A percentile compares a stretch with the other conserved stretches of the same genome.
These are phyloP conservation scores for Atalantia buxifolia DNA, from an alignment of 345 rosid species.

Conservation along the genomic window DNA sequence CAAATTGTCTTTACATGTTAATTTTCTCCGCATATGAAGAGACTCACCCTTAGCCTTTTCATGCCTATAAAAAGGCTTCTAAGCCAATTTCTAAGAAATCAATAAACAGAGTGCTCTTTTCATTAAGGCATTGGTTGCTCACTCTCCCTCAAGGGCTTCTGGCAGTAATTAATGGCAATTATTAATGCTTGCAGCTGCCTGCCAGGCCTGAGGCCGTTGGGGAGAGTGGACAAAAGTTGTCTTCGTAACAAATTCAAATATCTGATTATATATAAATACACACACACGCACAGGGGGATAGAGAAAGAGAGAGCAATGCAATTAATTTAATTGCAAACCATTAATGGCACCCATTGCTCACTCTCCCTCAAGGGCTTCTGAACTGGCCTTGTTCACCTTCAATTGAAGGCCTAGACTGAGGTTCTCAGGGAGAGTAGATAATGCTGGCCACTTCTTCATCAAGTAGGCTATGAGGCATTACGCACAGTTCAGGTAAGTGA, in stretches of 20 bases:
- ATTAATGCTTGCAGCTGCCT: not conserved
- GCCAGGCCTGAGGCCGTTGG: slow-evolving; percentile 2
- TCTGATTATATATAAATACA: not conserved
- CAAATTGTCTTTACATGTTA: not conserved
- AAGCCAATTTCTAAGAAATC: not conserved
- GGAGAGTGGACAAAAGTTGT: slow-evolving; percentile 24
- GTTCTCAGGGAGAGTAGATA: slow-evolving; percentile 27
- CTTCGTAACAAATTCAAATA: not conserved
- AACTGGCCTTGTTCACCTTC: not conserved
- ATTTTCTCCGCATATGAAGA: not conserved
- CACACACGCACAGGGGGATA: no score
- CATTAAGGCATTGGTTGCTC: slow-evolving; percentile 32
- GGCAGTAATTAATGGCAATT: not conserved
- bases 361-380: slow-evolving; percentile 46
- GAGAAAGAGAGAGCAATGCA: not conserved
- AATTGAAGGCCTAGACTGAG: not conserved
- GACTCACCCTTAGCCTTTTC: not conserved
- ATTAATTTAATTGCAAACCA: not conserved
- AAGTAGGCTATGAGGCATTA: not conserved
- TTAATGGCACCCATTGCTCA: slow-evolving; percentile 24
- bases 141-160: slow-evolving; percentile 38
- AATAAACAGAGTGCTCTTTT: not conserved
- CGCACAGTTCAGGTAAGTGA: not conserved
- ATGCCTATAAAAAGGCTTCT: slow-evolving; percentile 21
- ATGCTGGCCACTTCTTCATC: slow-evolving; percentile 2